Percentiles rank a stretch among this genome's conserved stretches.
These are phyloP conservation scores for Ophiostoma pallidulum DNA, from an alignment of 2,329 filamentous ascomycete species.

Conservation along the genomic window DNA sequence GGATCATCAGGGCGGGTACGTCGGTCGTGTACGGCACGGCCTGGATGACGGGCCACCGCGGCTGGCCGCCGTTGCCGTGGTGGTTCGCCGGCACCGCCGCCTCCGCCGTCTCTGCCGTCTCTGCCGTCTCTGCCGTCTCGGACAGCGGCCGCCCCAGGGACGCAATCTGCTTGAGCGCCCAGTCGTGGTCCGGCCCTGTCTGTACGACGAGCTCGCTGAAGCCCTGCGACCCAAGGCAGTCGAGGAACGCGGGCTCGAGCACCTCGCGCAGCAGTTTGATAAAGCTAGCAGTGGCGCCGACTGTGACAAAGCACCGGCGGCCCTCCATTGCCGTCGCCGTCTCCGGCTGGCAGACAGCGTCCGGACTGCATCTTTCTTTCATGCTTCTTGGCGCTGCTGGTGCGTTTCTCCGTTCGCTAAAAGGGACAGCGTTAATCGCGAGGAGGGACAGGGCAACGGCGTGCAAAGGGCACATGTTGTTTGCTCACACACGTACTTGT, in stretches of 20 bases:
- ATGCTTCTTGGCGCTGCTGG: too few species aligned
- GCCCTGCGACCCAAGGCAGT: constrained; percentile 43
- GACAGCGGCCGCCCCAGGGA: constrained; percentile 21
- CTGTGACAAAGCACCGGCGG: constrained; percentile 67
- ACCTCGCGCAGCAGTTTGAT: constrained; percentile 57
- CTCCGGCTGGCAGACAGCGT: background rate
- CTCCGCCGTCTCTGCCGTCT: too few species aligned
- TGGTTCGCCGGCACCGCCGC: too few species aligned
- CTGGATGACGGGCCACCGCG: constrained; percentile 12
- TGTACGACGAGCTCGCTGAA: constrained; percentile 72
- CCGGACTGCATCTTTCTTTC: too few species aligned
- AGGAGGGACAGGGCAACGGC: too few species aligned
- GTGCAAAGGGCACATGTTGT: too few species aligned
- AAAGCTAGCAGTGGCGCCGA: constrained; percentile 87
- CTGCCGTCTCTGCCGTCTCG: constrained; percentile 34
- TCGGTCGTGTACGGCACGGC: constrained; percentile 59
- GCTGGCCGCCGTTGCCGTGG: background rate
- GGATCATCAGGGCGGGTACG: constrained; percentile 48
- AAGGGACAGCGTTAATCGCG: too few species aligned
- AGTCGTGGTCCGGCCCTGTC: constrained; percentile 60
- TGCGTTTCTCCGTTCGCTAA: too few species aligned
- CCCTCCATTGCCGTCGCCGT: constrained; percentile 1
- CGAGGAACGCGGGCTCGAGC: constrained; percentile 53
- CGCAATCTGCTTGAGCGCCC: constrained; percentile 34
- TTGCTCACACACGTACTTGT: too few species aligned